Evolutionary conservation across 2,329 filamentous ascomycete species (phyloP).

Genomic region (Trichoderma oligosporum): DNA sequence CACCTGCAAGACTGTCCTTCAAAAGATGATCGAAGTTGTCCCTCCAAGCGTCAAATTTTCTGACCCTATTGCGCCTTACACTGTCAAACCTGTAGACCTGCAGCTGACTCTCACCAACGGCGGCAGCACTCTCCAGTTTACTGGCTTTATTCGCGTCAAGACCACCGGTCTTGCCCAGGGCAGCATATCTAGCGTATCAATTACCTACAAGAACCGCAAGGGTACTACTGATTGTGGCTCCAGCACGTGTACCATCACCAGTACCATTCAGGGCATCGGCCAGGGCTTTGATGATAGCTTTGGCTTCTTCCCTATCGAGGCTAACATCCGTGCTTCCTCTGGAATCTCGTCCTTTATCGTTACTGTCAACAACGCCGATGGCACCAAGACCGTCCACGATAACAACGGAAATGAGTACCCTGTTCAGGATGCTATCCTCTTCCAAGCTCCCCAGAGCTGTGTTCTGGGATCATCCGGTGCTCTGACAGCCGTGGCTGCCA

Average conservation of each 20-base stretch:
- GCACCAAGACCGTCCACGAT: slow-evolving; percentile 44
- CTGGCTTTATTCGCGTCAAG: slow-evolving; percentile 54
- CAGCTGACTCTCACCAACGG: slow-evolving; percentile 51
- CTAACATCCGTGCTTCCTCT: slow-evolving; percentile 51
- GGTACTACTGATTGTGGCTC: slow-evolving; percentile 46
- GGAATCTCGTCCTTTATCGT: slow-evolving; percentile 61
- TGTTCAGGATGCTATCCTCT: slow-evolving; percentile 51
- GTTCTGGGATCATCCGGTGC: slow-evolving; percentile 41
- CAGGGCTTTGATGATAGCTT: slow-evolving; percentile 60
- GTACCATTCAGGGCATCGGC: slow-evolving; percentile 45
- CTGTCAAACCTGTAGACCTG: slow-evolving; percentile 56
- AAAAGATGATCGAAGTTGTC: slow-evolving; percentile 60
- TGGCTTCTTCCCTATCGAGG: slow-evolving; percentile 48
- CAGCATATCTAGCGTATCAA: slow-evolving; percentile 44
- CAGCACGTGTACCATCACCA: slow-evolving; percentile 42
- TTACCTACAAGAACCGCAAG: slow-evolving; percentile 55
- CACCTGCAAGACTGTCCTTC: slow-evolving; percentile 49
- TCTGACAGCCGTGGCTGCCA: slow-evolving; percentile 45
- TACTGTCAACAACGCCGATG: slow-evolving; percentile 47
- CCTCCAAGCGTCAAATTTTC: slow-evolving; percentile 49
- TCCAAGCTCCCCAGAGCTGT: slow-evolving; percentile 57
- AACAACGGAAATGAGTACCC: slow-evolving; percentile 57
- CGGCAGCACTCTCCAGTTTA: slow-evolving; percentile 46
- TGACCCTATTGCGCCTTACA: slow-evolving; percentile 52
- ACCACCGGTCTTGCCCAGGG: slow-evolving; percentile 45